Evolutionary conservation across 2,329 filamentous ascomycete genomes (phyloP).

Genomic region (Alternaria longipes): DNA sequence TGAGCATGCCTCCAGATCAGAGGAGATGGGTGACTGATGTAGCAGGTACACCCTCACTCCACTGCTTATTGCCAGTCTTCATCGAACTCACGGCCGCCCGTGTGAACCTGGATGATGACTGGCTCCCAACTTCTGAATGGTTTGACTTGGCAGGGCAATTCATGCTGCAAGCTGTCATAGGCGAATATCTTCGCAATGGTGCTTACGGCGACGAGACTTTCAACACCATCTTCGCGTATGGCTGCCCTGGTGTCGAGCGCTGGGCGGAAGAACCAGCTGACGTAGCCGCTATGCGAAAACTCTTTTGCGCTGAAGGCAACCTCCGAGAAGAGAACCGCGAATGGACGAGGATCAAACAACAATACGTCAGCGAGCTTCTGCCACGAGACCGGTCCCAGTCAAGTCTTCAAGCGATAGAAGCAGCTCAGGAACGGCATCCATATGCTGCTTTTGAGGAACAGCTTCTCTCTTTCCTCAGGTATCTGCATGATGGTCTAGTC

Average conservation of each 20-base stretch:
- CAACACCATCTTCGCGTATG: constrained; percentile 59
- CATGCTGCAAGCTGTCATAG: constrained; percentile 61
- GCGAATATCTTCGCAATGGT: constrained; percentile 57
- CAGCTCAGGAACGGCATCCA: constrained; percentile 45
- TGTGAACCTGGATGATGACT: constrained; percentile 41
- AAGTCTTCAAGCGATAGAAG: constrained; percentile 33
- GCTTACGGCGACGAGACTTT: constrained; percentile 49
- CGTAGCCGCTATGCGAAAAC: constrained; percentile 42
- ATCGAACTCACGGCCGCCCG: constrained; percentile 60
- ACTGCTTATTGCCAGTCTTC: constrained; percentile 59
- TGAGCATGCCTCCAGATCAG: constrained; percentile 38
- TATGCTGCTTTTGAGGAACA: constrained; percentile 51
- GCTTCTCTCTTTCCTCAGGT: constrained; percentile 54
- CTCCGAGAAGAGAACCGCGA: constrained; percentile 39
- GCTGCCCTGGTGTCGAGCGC: constrained; percentile 41
- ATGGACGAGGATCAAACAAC: constrained; percentile 51
- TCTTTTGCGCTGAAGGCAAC: constrained; percentile 48
- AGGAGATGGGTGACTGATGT: constrained; percentile 42
- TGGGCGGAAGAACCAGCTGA: constrained; percentile 36
- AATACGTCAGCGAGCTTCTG: constrained; percentile 44
- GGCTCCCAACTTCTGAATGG: constrained; percentile 52
- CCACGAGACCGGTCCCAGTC: constrained; percentile 6
- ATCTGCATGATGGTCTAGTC: constrained; percentile 55
- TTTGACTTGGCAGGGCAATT: constrained; percentile 58
- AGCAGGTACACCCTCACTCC: constrained; percentile 49